Conservation (phyloP, 768 basidiomycete species). For the Amanita pallidorosea region DNA sequence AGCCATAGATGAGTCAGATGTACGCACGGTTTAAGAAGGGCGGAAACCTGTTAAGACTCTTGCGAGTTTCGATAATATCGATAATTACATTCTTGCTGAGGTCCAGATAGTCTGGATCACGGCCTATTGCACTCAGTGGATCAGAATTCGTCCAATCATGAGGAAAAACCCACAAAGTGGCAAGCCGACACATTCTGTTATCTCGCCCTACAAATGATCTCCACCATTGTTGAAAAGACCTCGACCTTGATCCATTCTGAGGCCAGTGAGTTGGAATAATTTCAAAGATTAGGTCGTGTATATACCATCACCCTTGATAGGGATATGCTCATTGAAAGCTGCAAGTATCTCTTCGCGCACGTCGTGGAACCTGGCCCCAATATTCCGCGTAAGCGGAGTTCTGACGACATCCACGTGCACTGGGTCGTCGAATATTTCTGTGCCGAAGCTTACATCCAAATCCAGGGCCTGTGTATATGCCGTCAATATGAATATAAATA, state of each 20-base stretch:
- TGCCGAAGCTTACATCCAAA: slow-evolving; percentile 23
- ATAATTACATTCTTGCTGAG: slow-evolving; percentile 11
- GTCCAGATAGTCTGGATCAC: slow-evolving; percentile 11
- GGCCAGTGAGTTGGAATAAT: neutral
- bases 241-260: too few species aligned
- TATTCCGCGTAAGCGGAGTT: slow-evolving; percentile 17
- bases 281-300: neutral
- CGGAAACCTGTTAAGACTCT: slow-evolving; percentile 15
- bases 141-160: neutral
- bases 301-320: neutral
- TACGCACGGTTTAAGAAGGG: slow-evolving; percentile 14
- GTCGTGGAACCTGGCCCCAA: slow-evolving; percentile 13
- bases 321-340: slow-evolving; percentile 13
- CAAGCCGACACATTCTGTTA: slow-evolving; percentile 15
- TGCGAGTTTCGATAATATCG: slow-evolving; percentile 10
- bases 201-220: slow-evolving; percentile 14
- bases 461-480: slow-evolving; percentile 15
- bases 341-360: slow-evolving; percentile 15
- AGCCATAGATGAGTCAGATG: neutral
- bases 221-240: slow-evolving; percentile 11
- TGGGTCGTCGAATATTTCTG: slow-evolving; percentile 10
- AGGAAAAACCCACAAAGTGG: slow-evolving; percentile 13
- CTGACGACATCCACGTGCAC: slow-evolving; percentile 13
- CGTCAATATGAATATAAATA: too few species aligned
- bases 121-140: slow-evolving; percentile 9